Base-by-base conservation (phyloP, 164 flowering plant genomes). In the Umbellularia californica region DNA sequence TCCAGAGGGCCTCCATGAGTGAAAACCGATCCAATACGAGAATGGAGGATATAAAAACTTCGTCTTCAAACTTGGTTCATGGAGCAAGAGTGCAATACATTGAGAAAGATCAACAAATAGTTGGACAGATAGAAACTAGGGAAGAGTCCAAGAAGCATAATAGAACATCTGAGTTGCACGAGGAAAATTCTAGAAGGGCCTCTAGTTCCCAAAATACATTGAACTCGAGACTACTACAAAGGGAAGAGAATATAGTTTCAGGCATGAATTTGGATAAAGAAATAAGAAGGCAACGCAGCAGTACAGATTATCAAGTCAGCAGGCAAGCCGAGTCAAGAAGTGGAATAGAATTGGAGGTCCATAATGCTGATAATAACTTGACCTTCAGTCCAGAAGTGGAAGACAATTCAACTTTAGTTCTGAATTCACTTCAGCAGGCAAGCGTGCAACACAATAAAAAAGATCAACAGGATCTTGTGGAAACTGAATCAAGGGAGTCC, bases 51-150 rank as follows among this genome's bases (percentile, higher is more conserved):
- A 20, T 7, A 65, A 63, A 73, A 73, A 62, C 55, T 22, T 73
- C 63, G 1, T 64, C 20, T 64, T 3, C 28, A 30, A 51, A 65
- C 20, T 73, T 51, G 19, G 60, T 50, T 28, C 65, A 51, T 13
- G 24, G 50, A 51, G 41, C 17, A 51, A 73, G 63, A 14, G 17
- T 47, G 67, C 50, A 65, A 65, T 14, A 47, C 58, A 25, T 23
- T 28, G 58, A 24, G 50, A 52, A 65, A 73, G 62, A 47, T 69
- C 19, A 69, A 50, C 55, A 9, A 10, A 13, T 47, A 2, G 23
- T 60, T 70, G 82, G 82, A 66, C 79, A 80, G 76, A 72, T 81
- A 75, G 82, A 75, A 66, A 80, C 79, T 30, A 81, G 77, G 72
- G 75, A 66, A 74, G 69, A 67, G 47, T 67, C 69, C 69, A 20